Base-by-base conservation (phyloP, 345 rosid species). In the Rhodamnia rubescens region DNA sequence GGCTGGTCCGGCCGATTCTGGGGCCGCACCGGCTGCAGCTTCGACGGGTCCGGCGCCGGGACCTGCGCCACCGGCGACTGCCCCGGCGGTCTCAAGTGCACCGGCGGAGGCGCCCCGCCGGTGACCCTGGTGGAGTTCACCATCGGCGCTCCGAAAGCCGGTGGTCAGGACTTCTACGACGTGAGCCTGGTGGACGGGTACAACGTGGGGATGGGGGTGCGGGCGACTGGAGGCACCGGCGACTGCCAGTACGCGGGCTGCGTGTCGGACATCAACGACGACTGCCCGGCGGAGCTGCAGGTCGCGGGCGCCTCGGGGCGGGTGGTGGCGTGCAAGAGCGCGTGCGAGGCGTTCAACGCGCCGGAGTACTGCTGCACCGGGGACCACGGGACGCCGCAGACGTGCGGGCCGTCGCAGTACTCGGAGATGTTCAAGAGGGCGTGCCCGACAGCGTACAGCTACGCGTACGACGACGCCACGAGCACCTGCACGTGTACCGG, bases 161-260 rank as follows among this genome's bases (percentile, higher is more conserved):
- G 59, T 50, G 24, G 92, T 88, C 29, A 91, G 86, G 99, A 96
- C 85, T 96, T 95, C 86, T 96, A 96, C 85, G 98, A 95, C 88
- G 95, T 95, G n/a, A 96, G 98, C 32, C 91, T 96, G 8, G 99
- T 96, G 52, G 99, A 96, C 85, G 99, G 99, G 4, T 96, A 96
- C 92, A 96, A 96, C 55, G 91, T 95, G n/a, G 96, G 90, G 58
- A 83, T 95, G 90, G 94, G 94, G 5, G 95, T 95, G 0, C 90
- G 88, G 90, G 93, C 98, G 0, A 75, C 86, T 15, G 95, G 96
- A 22, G 95, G 98, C 0, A 54, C 91, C 22, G 99, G 98, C 2
- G 91, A 94, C 32, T 96, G 99, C 80, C 92, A 90, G 84, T 93
- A 91, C 84, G 97, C 98, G 4, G 99, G 97, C 21, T 96, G 99